A percentile compares a stretch with the other conserved stretches of the same genome.
phyloP scores from a whole-genome alignment of 2,329 filamentous ascomycete genomes.

The Sarocladium oryzae region DNA sequence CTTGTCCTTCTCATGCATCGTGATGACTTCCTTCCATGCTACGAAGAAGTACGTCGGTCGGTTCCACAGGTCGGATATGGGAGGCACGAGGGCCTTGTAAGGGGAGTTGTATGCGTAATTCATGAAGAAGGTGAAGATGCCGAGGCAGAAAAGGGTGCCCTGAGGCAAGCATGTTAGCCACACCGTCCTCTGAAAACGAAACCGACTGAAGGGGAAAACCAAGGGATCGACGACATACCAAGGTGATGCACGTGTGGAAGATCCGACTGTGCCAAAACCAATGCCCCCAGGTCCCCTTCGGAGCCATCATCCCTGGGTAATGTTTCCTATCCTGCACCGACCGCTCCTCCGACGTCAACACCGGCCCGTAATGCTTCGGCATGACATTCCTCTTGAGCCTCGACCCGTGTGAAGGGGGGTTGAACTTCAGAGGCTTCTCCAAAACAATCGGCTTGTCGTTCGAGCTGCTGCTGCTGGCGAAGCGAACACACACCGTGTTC shows the following conservation, averaged over 20 bases:
- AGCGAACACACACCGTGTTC: conserved; percentile 26
- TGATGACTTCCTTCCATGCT: conserved; percentile 64
- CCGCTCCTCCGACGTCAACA: conserved; percentile 58
- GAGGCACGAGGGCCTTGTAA: conserved; percentile 71
- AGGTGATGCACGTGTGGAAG: conserved; percentile 76
- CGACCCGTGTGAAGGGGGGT: conserved; percentile 81
- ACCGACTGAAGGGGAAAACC: background rate
- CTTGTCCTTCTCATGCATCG: conserved; percentile 68
- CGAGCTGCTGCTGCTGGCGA: conserved; percentile 16
- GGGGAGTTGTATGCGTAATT: conserved; percentile 77
- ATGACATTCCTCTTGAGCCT: conserved; percentile 50
- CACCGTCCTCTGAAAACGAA: background rate
- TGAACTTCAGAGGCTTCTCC: conserved; percentile 83
- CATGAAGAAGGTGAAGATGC: conserved; percentile 64
- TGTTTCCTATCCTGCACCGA: conserved; percentile 60
- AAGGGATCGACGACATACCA: conserved; percentile 48
- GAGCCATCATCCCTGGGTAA: conserved; percentile 87
- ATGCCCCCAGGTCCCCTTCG: conserved; percentile 72
- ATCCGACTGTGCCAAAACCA: conserved; percentile 74
- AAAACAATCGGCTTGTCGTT: conserved; percentile 60
- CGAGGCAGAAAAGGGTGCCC: conserved; percentile 64
- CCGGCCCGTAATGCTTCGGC: conserved; percentile 68
- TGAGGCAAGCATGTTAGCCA: conserved; percentile 18
- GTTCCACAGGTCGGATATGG: conserved; percentile 58
- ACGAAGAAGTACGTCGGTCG: conserved; percentile 63